Base-by-base conservation (phyloP, 176 grass and related monocot species). In the Phoenix dactylifera region DNA sequence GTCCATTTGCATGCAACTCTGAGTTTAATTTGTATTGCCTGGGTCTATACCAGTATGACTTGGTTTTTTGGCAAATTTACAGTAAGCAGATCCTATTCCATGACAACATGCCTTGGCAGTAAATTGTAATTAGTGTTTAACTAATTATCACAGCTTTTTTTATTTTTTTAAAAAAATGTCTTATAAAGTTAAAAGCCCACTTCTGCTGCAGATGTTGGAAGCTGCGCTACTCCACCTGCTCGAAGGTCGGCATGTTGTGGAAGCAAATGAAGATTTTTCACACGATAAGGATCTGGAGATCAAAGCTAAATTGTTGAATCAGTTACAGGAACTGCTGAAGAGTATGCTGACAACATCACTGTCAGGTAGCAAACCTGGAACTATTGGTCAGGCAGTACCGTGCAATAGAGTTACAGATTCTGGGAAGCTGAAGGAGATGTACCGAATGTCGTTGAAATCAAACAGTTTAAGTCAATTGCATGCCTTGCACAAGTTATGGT, bases 251-350 rank as follows among this genome's bases (percentile, higher is more conserved):
- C 81, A 86, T 54, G 81, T 89, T 28, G 83, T 83, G 1, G 76
- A 91, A 73, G 74, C 58, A 16, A 85, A 80, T 16, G 70, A 83
- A 26, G 76, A 71, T 55, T 57, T 52, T 52, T 59, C 73, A 25
- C 49, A 26, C 19, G 76, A 83, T 49, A n/a, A 84, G 51, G 62
- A 59, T 32, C 58, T 85, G 57, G 84, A 86, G 19, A 82, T 92
- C 62, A 78, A 83, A 17, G 64, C 76, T 0, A 98, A 92, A 55
- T 88, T 92, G 55, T 98, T 76, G 84, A 86, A 63, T 66, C 87
- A 89, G 73, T 58, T 98, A 66, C 93, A 79, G 66, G 52, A 59
- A 62, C 74, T 98, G 18, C 71, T 98, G 49, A 98, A 89, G 77
- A 79, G 58, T 73, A 92, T 98, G 79, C 12, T 92, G 7, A 67